phyloP scores from a whole-genome alignment of 345 rosid species.

The Erysimum cheiranthoides region DNA sequence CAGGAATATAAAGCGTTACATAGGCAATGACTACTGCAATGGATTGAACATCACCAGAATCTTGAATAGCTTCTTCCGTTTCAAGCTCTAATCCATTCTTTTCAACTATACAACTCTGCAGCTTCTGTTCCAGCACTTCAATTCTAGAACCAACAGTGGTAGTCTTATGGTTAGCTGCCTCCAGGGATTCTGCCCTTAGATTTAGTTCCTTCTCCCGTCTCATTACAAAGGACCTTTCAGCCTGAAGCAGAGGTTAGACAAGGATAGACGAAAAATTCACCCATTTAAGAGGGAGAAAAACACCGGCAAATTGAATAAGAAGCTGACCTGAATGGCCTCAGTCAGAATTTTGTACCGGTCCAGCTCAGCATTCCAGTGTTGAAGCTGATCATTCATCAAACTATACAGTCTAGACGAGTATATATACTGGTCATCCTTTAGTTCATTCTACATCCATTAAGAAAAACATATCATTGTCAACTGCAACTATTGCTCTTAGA shows the following conservation, averaged over 20 bases:
- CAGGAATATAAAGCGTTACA: constrained; percentile 24
- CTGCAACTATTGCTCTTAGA: constrained; percentile 24
- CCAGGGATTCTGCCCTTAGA: constrained; percentile 67
- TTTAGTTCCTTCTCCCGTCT: constrained; percentile 86
- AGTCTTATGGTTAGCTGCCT: constrained; percentile 61
- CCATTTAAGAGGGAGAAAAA: constrained; percentile 26
- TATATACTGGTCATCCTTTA: constrained; percentile 83
- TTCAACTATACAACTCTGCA: constrained; percentile 75
- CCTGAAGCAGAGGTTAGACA: constrained; percentile 60
- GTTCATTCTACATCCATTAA: constrained; percentile 61
- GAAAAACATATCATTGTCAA: constrained; percentile 29
- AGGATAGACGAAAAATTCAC: constrained; percentile 30
- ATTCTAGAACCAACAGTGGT: constrained; percentile 62
- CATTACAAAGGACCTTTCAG: constrained; percentile 68
- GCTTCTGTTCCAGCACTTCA: constrained; percentile 71
- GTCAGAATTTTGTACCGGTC: constrained; percentile 68
- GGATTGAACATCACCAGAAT: constrained; percentile 62
- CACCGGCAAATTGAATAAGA: constrained; percentile 36
- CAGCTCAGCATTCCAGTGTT: constrained; percentile 76
- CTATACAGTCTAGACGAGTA: constrained; percentile 67
- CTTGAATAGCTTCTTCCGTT: constrained; percentile 84
- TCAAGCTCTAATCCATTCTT: constrained; percentile 87
- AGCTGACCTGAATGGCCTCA: constrained; percentile 74
- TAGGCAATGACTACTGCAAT: constrained; percentile 32
- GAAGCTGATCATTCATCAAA: constrained; percentile 80